Evolutionary conservation across 2,329 filamentous ascomycete genomes (phyloP).

Genomic region (Talaromyces sp.): DNA sequence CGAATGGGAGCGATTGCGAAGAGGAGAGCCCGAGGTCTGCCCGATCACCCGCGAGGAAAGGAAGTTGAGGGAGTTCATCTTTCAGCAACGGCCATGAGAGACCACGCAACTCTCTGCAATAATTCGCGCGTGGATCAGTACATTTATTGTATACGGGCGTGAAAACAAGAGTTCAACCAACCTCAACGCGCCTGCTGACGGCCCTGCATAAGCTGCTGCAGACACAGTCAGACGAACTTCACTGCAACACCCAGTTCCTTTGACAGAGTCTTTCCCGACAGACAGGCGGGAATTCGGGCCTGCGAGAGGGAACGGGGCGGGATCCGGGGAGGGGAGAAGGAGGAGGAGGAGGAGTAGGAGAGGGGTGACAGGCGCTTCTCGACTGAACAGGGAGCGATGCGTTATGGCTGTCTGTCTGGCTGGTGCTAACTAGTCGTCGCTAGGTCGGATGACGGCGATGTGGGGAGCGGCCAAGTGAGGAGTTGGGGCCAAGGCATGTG

Average conservation of each 20-base stretch:
- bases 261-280: not conserved
- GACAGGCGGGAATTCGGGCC: not conserved
- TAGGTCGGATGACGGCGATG: conserved; percentile 15
- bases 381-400: not conserved
- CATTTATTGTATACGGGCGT: not conserved
- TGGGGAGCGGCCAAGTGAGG: conserved; percentile 10
- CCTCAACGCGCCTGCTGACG: conserved; percentile 31
- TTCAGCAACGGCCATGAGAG: conserved; percentile 49
- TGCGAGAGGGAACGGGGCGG: conserved; percentile 5
- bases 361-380: not conserved
- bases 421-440: not conserved
- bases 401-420: not conserved
- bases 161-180: conserved; percentile 1
- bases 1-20: conserved; percentile 51
- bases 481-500: conserved; percentile 3
- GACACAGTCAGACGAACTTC: not conserved
- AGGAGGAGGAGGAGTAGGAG: not conserved
- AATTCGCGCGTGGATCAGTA: not conserved
- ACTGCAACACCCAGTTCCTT: not conserved
- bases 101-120: conserved; percentile 30
- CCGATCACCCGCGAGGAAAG: conserved; percentile 76
- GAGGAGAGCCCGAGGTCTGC: conserved; percentile 47
- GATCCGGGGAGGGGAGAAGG: not conserved
- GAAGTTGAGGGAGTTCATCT: conserved; percentile 96
- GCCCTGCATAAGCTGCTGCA: conserved; percentile 17